Evolutionary conservation across 2,329 filamentous ascomycete genomes (phyloP).

Genomic region (Tricladium varicosporioides): DNA sequence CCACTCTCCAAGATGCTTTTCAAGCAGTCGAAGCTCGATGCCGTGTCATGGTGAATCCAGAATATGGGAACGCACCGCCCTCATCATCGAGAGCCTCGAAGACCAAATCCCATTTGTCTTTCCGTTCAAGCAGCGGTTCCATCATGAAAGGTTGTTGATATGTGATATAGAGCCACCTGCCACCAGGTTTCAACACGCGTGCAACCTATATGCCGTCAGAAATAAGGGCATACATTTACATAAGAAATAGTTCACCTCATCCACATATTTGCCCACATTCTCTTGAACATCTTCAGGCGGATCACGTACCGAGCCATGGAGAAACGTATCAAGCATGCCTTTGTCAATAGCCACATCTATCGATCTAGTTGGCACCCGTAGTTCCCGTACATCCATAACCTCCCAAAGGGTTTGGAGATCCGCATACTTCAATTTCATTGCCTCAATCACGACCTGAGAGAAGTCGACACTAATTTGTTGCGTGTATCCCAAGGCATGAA

Average conservation of each 20-base stretch:
- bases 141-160: conserved; percentile 56
- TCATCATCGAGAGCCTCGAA: conserved; percentile 41
- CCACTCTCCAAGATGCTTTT: too few species aligned
- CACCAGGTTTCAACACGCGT: conserved; percentile 46
- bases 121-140: conserved; percentile 44
- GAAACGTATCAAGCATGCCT: conserved; percentile 40
- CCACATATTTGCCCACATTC: conserved; percentile 48
- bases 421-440: conserved; percentile 47
- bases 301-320: conserved; percentile 39
- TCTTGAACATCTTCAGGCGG: conserved; percentile 48
- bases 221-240: too few species aligned
- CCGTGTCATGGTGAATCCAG: conserved; percentile 37
- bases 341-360: conserved; percentile 59
- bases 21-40: too few species aligned
- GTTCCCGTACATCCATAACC: conserved; percentile 49
- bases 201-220: conserved; percentile 36
- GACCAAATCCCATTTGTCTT: conserved; percentile 43
- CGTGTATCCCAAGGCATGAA: conserved; percentile 46
- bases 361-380: conserved; percentile 41
- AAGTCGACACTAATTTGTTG: conserved; percentile 57
- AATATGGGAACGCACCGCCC: conserved; percentile 47
- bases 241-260: conserved; percentile 40
- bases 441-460: conserved; percentile 49
- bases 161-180: conserved; percentile 51
- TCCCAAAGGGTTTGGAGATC: conserved; percentile 40